These are phyloP conservation scores for Fusarium solani-melongenae DNA, from an alignment of 2,329 filamentous ascomycete genomes.

Conservation along the genomic window DNA sequence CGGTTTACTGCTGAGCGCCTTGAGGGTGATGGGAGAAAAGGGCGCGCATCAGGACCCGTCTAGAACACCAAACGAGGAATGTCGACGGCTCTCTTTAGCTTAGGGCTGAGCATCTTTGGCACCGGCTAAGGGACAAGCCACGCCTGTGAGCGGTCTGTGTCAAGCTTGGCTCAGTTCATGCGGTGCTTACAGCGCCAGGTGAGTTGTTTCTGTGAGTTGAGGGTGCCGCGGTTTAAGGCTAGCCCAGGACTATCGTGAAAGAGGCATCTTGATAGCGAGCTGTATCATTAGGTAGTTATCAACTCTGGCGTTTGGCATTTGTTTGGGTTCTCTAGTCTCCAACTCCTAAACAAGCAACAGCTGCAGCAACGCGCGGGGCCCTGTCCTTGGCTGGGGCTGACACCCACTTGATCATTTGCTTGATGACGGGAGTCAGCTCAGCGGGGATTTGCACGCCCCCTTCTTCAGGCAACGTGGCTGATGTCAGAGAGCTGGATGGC, in stretches of 20 bases:
- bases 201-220: neutral
- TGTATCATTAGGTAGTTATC: neutral
- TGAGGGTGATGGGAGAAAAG: neutral
- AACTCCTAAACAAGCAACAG: constrained; percentile 17
- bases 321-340: neutral
- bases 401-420: constrained; percentile 18
- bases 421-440: constrained; percentile 36
- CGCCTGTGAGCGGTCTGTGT: neutral
- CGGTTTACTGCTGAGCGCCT: constrained; percentile 16
- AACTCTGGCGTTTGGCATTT: neutral
- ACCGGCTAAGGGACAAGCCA: constrained; percentile 1
- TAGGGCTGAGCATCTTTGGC: constrained; percentile 27
- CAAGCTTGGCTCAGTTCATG: neutral
- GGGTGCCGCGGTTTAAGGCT: neutral
- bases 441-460: constrained; percentile 1
- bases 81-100: constrained; percentile 3
- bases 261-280: neutral
- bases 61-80: constrained; percentile 16
- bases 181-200: neutral
- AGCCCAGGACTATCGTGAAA: neutral
- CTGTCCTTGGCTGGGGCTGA: constrained; percentile 21
- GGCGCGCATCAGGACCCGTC: constrained; percentile 2
- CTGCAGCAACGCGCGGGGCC: constrained; percentile 3
- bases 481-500: constrained; percentile 45
- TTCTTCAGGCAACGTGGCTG: constrained; percentile 40